phyloP scores from a whole-genome alignment of 192 early-diverging fungal genomes.

The Coemansia aciculifera region DNA sequence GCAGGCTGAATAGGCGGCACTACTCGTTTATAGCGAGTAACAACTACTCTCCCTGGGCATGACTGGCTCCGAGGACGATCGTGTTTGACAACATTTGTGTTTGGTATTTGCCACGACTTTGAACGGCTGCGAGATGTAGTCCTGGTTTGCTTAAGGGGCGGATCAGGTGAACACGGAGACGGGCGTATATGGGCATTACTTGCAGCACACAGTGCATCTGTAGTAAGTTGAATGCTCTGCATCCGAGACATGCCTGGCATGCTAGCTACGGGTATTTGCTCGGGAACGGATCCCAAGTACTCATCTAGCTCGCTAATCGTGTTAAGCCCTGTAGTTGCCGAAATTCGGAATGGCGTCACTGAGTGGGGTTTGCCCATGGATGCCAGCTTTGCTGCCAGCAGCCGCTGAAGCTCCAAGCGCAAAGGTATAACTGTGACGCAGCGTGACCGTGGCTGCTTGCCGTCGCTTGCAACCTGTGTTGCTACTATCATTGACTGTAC shows the following conservation, averaged over 20 bases:
- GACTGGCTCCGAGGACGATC: slow-evolving; percentile 20
- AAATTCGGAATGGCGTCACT: neutral
- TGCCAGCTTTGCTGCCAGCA: slow-evolving; percentile 16
- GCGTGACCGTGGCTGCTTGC: slow-evolving; percentile 8
- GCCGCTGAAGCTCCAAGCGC: slow-evolving; percentile 42
- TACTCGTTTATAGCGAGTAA: slow-evolving; percentile 7
- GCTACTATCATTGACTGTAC: slow-evolving; percentile 42
- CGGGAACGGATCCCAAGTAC: neutral
- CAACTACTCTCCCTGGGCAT: slow-evolving; percentile 14
- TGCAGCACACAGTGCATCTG: neutral
- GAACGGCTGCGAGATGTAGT: neutral
- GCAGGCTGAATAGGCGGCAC: slow-evolving; percentile 25
- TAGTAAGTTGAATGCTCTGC: neutral
- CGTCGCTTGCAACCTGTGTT: neutral
- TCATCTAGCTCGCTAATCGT: neutral
- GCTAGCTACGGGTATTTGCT: neutral
- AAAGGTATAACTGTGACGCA: slow-evolving; percentile 41
- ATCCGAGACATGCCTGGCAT: neutral
- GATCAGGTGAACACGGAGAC: neutral
- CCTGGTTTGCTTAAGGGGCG: neutral
- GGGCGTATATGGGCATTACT: neutral
- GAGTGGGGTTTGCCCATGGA: neutral
- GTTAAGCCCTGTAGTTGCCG: neutral
- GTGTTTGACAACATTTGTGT: neutral
- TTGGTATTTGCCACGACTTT: slow-evolving; percentile 3